These are phyloP conservation scores for Diplodia sapinea DNA, from an alignment of 2,329 filamentous ascomycete genomes.

Conservation along the genomic window DNA sequence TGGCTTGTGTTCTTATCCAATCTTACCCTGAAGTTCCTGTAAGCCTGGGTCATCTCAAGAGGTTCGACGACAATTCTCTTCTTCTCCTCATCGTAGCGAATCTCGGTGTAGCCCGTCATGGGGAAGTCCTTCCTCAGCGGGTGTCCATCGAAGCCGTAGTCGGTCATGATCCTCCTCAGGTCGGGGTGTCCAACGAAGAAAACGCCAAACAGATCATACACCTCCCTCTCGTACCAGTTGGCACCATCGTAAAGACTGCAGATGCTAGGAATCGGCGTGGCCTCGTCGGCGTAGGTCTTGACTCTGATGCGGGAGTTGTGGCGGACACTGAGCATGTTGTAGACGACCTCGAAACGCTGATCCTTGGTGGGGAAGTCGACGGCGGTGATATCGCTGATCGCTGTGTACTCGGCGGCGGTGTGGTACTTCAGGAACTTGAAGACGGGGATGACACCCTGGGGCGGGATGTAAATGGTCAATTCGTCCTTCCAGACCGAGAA, in stretches of 20 bases:
- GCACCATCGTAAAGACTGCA: constrained; percentile 89
- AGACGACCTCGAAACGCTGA: constrained; percentile 96
- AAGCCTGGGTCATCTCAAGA: constrained; percentile 95
- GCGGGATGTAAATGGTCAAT: constrained; percentile 90
- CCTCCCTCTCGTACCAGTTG: constrained; percentile 98
- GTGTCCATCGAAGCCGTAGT: constrained; percentile 98
- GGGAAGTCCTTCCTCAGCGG: constrained; percentile 98
- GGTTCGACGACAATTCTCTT: constrained; percentile 99
- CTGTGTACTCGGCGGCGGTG: constrained; percentile 95
- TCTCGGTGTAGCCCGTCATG: constrained; percentile 95
- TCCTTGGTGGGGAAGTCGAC: constrained; percentile 96
- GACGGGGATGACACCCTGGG: constrained; percentile 85
- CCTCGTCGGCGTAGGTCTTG: constrained; percentile 98
- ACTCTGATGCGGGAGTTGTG: constrained; percentile 97
- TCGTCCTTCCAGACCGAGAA: constrained; percentile 99
- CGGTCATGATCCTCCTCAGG: constrained; percentile 96
- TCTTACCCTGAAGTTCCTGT: constrained; percentile 96
- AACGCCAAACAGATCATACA: constrained; percentile 96
- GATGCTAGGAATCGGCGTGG: constrained; percentile 87
- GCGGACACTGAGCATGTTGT: constrained; percentile 93
- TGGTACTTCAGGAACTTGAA: constrained; percentile 97
- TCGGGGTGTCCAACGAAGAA: constrained; percentile 97
- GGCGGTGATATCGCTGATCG: constrained; percentile 88
- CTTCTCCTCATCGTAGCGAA: constrained; percentile 99
- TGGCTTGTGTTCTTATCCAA: neutral